Evolutionary conservation across 2,329 filamentous ascomycete genomes (phyloP).

Genomic region (Pestalotiopsis sp.): DNA sequence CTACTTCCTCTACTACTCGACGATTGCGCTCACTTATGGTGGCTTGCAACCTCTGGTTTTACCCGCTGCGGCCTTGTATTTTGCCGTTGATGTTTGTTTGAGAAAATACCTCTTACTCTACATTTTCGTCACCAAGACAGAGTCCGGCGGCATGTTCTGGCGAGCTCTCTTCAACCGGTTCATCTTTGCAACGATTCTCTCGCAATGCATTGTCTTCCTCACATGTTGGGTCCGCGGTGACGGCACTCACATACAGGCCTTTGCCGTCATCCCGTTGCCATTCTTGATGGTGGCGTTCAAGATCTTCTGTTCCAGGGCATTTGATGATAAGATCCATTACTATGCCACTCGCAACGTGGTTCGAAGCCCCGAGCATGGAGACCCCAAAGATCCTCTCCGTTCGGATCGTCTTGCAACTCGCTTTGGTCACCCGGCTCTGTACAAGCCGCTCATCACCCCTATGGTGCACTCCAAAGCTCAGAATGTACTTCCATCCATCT

Average conservation of each 20-base stretch:
- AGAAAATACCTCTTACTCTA: constrained; percentile 97
- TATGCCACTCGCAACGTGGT: constrained; percentile 68
- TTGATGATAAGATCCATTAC: constrained; percentile 80
- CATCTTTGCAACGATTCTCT: constrained; percentile 77
- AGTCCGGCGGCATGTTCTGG: constrained; percentile 94
- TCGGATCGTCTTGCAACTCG: constrained; percentile 73
- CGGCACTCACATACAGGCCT: constrained; percentile 62
- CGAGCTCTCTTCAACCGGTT: constrained; percentile 90
- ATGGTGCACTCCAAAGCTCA: constrained; percentile 95
- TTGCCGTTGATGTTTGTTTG: constrained; percentile 80
- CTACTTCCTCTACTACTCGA: constrained; percentile 94
- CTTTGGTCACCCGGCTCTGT: constrained; percentile 90
- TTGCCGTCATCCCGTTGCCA: constrained; percentile 71
- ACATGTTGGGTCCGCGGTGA: constrained; percentile 72
- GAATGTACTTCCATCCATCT: constrained; percentile 82
- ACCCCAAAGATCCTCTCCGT: constrained; percentile 52
- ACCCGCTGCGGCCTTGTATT: constrained; percentile 86
- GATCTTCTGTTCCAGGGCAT: constrained; percentile 73
- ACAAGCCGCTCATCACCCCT: constrained; percentile 85
- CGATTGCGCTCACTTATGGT: constrained; percentile 83
- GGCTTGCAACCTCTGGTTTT: constrained; percentile 86
- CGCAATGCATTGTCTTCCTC: constrained; percentile 77
- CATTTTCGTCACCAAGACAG: constrained; percentile 94
- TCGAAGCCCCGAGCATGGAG: constrained; percentile 44
- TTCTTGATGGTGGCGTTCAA: constrained; percentile 84